Evolutionary conservation across 1,284 basidiomycete species (phyloP), one percentile per base, ranked within the genome.

Genomic region (Ustilago esculenta): DNA sequence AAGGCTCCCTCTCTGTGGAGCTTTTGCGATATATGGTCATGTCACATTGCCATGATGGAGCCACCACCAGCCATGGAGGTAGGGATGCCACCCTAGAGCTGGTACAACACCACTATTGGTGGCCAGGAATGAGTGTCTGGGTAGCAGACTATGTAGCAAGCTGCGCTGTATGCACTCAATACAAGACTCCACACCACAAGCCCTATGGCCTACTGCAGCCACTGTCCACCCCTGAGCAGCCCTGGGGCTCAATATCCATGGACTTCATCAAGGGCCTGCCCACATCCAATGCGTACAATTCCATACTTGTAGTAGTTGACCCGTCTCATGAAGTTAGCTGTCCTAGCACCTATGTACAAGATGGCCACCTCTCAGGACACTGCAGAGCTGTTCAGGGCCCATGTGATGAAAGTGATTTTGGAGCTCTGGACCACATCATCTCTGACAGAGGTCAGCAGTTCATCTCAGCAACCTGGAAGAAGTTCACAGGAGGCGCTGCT

Each of bases 341-440:
- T 81, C 41, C 65, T 83, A 58, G 82, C 82, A 92, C 94, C 69
- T 88, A 89, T 49, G 87, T 59, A 36, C 1, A 79, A 78, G 5
- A 74, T 57, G 3, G 76, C 83, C 1, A 79, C 77, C 0, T 65
- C 82, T 0, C 20, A 54, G 35, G 78, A 75, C 0, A 55, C 82
- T 0, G 84, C 83, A 0, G 17, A 32, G 0, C 51, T 83, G 0
- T 80, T 73, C 42, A 5, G 52, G 0, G 50, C 83, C 1, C 20
- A 84, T 0, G 59, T 85, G 0, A 85, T 77, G 43, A 76, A 72
- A 34, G 42, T n/a, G n/a, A 68, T 4, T 79, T 82, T 63, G 81
- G 84, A 1, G 54, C 84, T 2, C 84, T 84, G 0, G 32, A 68
- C 12, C 40, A 70, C 7, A 73, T 84, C 7, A 78, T 82, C n/a